phyloP scores from a whole-genome alignment of 108 stramenopile species.

The Skeletonema potamos region DNA sequence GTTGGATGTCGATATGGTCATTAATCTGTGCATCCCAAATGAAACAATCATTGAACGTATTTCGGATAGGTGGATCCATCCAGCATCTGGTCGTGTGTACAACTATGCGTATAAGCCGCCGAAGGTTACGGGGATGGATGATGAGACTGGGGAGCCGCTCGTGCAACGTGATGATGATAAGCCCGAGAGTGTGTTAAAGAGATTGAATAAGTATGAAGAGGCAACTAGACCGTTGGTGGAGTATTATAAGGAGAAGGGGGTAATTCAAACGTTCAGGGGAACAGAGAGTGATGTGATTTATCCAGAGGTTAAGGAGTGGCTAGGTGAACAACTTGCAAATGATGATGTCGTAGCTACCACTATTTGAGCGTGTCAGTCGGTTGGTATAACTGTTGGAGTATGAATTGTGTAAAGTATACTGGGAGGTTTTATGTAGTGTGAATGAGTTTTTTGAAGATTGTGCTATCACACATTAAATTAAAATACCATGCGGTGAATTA shows the following conservation, averaged over 20 bases:
- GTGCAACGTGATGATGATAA: slow-evolving; percentile 97
- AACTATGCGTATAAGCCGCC: slow-evolving; percentile 97
- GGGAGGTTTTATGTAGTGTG: not conserved
- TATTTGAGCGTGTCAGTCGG: slow-evolving; percentile 4
- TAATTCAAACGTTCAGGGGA: slow-evolving; percentile 85
- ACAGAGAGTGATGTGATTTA: slow-evolving; percentile 96
- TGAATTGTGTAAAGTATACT: not conserved
- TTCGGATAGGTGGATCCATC: slow-evolving; percentile 95
- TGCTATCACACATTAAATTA: not conserved
- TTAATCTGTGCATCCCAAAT: slow-evolving; percentile 94
- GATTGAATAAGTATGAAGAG: slow-evolving; percentile 89
- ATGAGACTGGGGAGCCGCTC: slow-evolving; percentile 92
- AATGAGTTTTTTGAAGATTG: not conserved
- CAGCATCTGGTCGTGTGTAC: slow-evolving; percentile 91
- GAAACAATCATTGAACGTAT: slow-evolving; percentile 94
- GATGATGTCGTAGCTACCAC: slow-evolving; percentile 16
- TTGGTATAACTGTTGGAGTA: not conserved
- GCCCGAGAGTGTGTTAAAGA: slow-evolving; percentile 80
- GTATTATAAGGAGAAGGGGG: slow-evolving; percentile 82
- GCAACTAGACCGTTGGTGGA: slow-evolving; percentile 87
- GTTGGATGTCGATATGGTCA: slow-evolving; percentile 86
- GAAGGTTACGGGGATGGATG: slow-evolving; percentile 82
- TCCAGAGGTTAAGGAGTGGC: slow-evolving; percentile 78
- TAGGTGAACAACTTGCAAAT: slow-evolving; percentile 50
- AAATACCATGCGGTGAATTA: too few species aligned